Percentiles rank a stretch among this genome's conserved stretches.
Conservation (phyloP, 129 eudicot species). For the Saussurea involucrata region DNA sequence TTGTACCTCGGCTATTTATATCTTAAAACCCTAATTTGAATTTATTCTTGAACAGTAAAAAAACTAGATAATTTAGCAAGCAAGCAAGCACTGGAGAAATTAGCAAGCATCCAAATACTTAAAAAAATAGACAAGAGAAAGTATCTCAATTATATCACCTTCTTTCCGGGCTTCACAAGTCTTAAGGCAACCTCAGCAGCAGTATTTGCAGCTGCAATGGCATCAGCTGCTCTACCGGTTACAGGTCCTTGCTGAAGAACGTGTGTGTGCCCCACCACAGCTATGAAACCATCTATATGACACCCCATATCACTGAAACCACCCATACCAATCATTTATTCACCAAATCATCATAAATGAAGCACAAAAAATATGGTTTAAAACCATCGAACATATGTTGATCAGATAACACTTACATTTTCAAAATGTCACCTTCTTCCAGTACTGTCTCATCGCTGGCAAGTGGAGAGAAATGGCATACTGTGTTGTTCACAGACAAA, state of each 20-base stretch:
- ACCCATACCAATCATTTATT: conserved; percentile 1
- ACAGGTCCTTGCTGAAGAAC: conserved; percentile 80
- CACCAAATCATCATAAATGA: neutral
- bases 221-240: conserved; percentile 89
- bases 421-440: conserved; percentile 81
- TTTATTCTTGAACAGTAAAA: neutral
- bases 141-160: conserved; percentile 44
- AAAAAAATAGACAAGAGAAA: neutral
- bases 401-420: conserved; percentile 54
- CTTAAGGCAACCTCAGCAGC: conserved; percentile 98
- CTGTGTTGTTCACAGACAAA: conserved; percentile 77
- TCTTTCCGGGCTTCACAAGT: conserved; percentile 94
- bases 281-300: conserved; percentile 94
- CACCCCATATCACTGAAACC: conserved; percentile 89
- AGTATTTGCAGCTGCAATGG: conserved; percentile 88
- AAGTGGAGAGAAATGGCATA: conserved; percentile 82
- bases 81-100: too few species aligned
- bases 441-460: conserved; percentile 73
- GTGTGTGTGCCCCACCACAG: conserved; percentile 90
- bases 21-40: neutral
- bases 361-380: neutral
- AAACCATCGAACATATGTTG: neutral
- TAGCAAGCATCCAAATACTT: neutral
- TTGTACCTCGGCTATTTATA: neutral
- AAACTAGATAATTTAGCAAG: neutral